These are phyloP conservation scores for Coccomyxa subellipsoidea DNA, from an alignment of 163 green algal genomes.

Conservation along the genomic window DNA sequence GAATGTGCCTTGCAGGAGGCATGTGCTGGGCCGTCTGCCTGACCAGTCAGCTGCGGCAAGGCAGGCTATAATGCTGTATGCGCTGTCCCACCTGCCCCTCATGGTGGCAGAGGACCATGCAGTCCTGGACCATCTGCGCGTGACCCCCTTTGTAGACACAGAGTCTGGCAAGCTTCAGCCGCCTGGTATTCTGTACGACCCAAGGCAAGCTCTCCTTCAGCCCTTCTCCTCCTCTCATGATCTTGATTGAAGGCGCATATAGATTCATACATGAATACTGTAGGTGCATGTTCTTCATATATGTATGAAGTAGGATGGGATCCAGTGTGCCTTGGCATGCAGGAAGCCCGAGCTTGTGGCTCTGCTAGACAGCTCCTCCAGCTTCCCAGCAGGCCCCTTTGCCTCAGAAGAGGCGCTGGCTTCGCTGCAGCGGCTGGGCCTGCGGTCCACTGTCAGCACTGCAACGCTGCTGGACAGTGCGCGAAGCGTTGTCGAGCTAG, in stretches of 20 bases:
- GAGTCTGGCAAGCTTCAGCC: constrained; percentile 34
- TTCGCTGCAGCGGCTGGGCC: constrained; percentile 52
- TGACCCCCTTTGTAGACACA: constrained; percentile 55
- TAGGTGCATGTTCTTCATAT: too few relatives aligned
- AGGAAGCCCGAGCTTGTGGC: constrained; percentile 50
- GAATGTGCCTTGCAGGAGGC: constrained; percentile 12
- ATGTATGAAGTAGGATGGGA: neutral
- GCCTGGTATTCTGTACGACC: constrained; percentile 64
- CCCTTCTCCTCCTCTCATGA: neutral
- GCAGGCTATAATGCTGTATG: constrained; percentile 35
- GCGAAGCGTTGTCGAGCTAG: constrained; percentile 35
- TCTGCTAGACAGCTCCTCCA: constrained; percentile 48
- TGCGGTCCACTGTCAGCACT: constrained; percentile 31
- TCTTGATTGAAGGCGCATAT: too few relatives aligned
- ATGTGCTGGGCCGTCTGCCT: constrained; percentile 36
- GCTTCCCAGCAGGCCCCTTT: constrained; percentile 42
- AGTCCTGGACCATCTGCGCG: constrained; percentile 18
- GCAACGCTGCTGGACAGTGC: constrained; percentile 51
- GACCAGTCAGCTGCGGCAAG: constrained; percentile 20
- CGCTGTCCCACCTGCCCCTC: constrained; percentile 46
- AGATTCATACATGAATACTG: too few relatives aligned
- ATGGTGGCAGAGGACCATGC: constrained; percentile 45
- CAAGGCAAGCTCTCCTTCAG: constrained; percentile 24
- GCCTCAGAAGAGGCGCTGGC: constrained; percentile 34
- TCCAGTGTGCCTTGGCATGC: neutral